A percentile compares a stretch with the other conserved stretches of the same genome.
Conservation (phyloP, 768 basidiomycete genomes). For the Cubamyces lactineus region DNA sequence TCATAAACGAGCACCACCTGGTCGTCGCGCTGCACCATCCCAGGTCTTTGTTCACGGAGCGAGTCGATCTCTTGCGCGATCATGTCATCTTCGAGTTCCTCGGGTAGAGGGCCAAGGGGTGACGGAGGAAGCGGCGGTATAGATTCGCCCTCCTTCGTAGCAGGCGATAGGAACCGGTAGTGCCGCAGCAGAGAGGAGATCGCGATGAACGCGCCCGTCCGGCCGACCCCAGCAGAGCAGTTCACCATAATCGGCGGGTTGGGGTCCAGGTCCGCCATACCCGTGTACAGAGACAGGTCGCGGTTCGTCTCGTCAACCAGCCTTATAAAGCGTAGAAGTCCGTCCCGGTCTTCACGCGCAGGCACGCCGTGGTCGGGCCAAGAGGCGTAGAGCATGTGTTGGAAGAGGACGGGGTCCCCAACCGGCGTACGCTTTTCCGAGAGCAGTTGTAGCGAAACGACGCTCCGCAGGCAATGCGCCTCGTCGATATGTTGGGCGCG, state of each 20-base stretch:
- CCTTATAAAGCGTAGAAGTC: slow-evolving; percentile 60
- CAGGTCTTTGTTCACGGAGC: slow-evolving; percentile 77
- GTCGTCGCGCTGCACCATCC: slow-evolving; percentile 78
- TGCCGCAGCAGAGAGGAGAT: slow-evolving; percentile 76
- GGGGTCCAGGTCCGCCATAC: slow-evolving; percentile 42
- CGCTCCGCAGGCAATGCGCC: slow-evolving; percentile 65
- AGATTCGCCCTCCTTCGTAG: slow-evolving; percentile 35
- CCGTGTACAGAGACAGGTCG: slow-evolving; percentile 40
- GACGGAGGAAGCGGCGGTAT: slow-evolving; percentile 47
- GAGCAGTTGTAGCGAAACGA: slow-evolving; percentile 54
- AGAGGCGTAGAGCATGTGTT: slow-evolving; percentile 70
- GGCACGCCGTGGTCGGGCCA: slow-evolving; percentile 93
- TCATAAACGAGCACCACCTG: slow-evolving; percentile 71
- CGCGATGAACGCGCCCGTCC: slow-evolving; percentile 86
- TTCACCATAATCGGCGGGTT: slow-evolving; percentile 82
- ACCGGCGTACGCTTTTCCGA: slow-evolving; percentile 23
- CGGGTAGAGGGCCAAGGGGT: slow-evolving; percentile 61
- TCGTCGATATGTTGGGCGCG: slow-evolving; percentile 49
- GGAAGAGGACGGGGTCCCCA: slow-evolving; percentile 53
- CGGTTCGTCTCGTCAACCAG: slow-evolving; percentile 69
- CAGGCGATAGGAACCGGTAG: slow-evolving; percentile 45
- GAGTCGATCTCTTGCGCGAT: slow-evolving; percentile 76
- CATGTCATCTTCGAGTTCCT: slow-evolving; percentile 52
- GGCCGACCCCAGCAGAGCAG: slow-evolving; percentile 87
- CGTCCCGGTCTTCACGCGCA: slow-evolving; percentile 55